phyloP scores from a whole-genome alignment of 148 eudicot genomes.

The Camellia sinensis region DNA sequence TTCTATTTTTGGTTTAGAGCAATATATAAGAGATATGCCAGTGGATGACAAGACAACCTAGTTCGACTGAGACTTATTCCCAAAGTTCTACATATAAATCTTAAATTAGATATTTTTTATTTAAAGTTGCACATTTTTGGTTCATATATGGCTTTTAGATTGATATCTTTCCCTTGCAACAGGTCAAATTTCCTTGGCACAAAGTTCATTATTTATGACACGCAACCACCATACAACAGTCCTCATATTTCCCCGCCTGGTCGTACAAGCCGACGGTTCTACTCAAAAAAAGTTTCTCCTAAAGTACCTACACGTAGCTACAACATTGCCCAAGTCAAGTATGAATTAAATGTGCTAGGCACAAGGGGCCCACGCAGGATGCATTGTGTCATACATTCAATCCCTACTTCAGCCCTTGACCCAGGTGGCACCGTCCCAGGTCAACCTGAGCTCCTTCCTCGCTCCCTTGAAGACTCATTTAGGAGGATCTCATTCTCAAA shows the following conservation, averaged over 20 bases:
- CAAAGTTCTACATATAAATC: neutral
- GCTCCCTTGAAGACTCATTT: conserved; percentile 67
- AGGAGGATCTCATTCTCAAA: conserved; percentile 74
- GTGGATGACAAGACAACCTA: neutral
- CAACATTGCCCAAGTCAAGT: conserved; percentile 69
- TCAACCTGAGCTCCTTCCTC: conserved; percentile 63
- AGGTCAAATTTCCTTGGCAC: conserved; percentile 93
- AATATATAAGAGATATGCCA: neutral
- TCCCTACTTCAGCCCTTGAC: conserved; percentile 59
- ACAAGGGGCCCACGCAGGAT: conserved; percentile 90
- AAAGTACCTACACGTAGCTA: conserved; percentile 72
- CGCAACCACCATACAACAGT: conserved; percentile 63
- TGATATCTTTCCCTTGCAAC: conserved; percentile 14
- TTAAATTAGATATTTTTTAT: neutral
- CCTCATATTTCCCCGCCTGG: conserved; percentile 50
- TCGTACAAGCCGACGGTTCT: conserved; percentile 65
- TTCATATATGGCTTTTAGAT: conserved; percentile 7
- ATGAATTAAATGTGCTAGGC: conserved; percentile 85
- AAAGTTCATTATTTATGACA: conserved; percentile 75
- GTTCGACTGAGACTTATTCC: neutral
- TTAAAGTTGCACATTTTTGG: neutral
- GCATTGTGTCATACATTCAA: conserved; percentile 74
- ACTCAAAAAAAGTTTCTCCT: conserved; percentile 78
- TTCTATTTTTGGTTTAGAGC: neutral
- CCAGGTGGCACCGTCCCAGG: conserved; percentile 85